These are phyloP conservation scores for Trifolium fragiferum DNA, from an alignment of 306 rosid genomes.

Conservation along the genomic window DNA sequence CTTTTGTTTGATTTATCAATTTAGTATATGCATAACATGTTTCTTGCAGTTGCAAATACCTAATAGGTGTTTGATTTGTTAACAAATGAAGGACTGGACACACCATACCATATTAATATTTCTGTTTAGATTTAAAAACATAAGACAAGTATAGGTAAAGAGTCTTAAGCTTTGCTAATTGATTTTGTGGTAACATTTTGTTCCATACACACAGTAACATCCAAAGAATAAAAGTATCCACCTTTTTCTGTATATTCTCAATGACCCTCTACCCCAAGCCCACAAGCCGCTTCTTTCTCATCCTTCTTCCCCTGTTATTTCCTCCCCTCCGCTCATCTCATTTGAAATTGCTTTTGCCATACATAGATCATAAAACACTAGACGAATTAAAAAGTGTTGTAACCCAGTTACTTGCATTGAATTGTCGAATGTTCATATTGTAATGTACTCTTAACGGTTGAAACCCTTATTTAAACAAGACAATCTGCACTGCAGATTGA, in stretches of 20 bases:
- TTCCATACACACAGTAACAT: neutral
- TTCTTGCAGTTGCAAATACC: constrained; percentile 37
- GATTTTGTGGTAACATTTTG: neutral
- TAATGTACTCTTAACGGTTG: neutral
- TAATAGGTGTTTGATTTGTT: neutral
- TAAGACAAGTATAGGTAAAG: neutral
- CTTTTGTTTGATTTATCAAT: constrained; percentile 12
- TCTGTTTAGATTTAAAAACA: neutral
- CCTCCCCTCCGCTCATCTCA: neutral
- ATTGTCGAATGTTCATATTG: neutral
- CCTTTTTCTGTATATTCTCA: neutral
- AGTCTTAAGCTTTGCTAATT: neutral
- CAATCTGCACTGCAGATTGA: neutral
- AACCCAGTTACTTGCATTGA: neutral
- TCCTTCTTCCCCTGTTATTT: neutral
- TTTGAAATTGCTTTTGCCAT: neutral
- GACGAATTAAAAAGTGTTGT: neutral
- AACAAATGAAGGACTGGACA: neutral
- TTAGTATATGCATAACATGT: constrained; percentile 10
- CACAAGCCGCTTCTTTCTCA: neutral
- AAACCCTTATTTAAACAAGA: neutral
- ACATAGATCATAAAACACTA: neutral
- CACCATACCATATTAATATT: neutral
- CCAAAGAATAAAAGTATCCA: neutral
- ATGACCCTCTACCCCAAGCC: neutral